Base-by-base conservation (phyloP, 805 yeast species). In the Ascoidea rubescens region DNA sequence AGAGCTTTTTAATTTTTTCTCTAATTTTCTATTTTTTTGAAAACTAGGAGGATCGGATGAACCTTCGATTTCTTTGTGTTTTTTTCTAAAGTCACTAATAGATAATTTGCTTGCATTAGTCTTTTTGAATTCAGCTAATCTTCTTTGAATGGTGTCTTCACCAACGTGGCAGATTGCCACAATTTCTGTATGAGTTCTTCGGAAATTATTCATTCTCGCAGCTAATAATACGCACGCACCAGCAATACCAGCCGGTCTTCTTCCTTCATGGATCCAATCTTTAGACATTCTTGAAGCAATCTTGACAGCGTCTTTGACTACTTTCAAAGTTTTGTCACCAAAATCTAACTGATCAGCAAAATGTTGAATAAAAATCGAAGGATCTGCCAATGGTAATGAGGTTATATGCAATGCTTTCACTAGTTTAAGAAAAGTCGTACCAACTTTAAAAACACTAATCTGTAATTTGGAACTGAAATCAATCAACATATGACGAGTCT, bases 211-310 rank as follows among this genome's bases (percentile, higher is more conserved):
- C 98, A 93, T 95, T 67, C 99, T 77, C 1, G 97, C 93, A 0
- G 99, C 99, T 50, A 93, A 69, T 48, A 95, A 64, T 1, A 93
- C 72, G 67, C 97, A 89, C 0, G 99, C 99, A 28, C 98, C 99
- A 0, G 99, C 99, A 51, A 93, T 80, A 60, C 99, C 99, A 0
- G 99, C 98, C 0, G 99, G 99, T 56, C 98, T 75, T 63, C 99
- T 77, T 31, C 99, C 99, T 67, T 88, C 95, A 64, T 83, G 87
- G 58, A 93, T 85, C 97, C 98, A 93, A 62, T 93, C 98, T 47
- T 80, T 78, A 12, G 90, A 75, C 99, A 93, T 93, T 58, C 96
- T 74, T 62, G 80, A 87, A 0, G 96, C 96, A 28, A 93, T 68
- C 59, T 82, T 79, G 5, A 82, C 82, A 0, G 99, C 98, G 65